Base-by-base conservation (phyloP, 768 basidiomycete species). In the Tulasnella sp. region DNA sequence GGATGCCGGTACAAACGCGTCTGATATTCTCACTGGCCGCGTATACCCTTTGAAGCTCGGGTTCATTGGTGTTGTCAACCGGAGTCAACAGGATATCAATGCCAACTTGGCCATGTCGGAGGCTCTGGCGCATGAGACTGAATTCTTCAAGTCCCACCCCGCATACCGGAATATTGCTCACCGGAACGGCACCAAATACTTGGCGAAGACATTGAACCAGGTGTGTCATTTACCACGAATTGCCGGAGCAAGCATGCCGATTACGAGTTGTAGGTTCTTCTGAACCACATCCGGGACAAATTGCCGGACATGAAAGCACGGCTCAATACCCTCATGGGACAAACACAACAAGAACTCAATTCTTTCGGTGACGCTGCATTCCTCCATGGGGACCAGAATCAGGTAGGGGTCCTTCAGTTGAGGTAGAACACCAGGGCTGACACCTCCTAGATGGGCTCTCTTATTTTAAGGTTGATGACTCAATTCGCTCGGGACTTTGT, bases 301-400 rank as follows among this genome's bases (percentile, higher is more conserved):
- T 77, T 99, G 35, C 96, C 96, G 0, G 96, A 99, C 69, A 98
- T 99, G 96, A 99, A 99, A 69, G 96, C 96, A 14, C 78, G 92
- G 17, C 72, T 99, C 59, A 99, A 98, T 67, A 99, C 96, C 2
- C 72, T 97, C 21, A 98, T 98, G 89, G 93, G 94, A 14, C 96
- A 99, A 71, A 91, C 96, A 6, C 94, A 97, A 67, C 96, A 99
- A 68, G 96, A 99, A 69, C 78, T 99, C 40, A 89, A 90, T 70
- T 84, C 92, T 4, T 98, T 96, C 66, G 96, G 96, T 17, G 96
- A 96, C 65, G 78, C 87, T 9, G 90, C 90, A 2, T 78, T 89
- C 65, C 86, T 87, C 60, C 51, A 53, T 14, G 94, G 91, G 4
- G 92, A 93, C 72, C 82, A 82, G 63, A 91, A 96, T 67, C 84